Percentiles rank a stretch among this genome's conserved stretches.
Conservation (phyloP, 2,329 filamentous ascomycete species). For the Neonectria neomacrospora region DNA sequence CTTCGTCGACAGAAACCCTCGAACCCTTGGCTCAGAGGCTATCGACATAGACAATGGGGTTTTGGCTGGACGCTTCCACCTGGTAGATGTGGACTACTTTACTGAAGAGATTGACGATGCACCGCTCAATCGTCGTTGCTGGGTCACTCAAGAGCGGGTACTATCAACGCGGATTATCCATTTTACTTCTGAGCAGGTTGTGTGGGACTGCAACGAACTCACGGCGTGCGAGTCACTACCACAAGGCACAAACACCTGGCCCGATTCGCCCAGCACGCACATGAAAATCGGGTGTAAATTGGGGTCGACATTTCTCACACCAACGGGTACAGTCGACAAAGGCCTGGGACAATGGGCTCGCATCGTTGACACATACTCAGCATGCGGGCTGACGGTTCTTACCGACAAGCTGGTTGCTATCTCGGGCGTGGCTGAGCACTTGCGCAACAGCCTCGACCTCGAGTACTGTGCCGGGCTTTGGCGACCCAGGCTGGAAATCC, state of each 20-base stretch:
- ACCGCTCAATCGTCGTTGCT: conserved; percentile 17
- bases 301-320: neutral
- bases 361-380: conserved; percentile 26
- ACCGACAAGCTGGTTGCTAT: conserved; percentile 28
- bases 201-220: conserved; percentile 28
- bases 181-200: conserved; percentile 23
- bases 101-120: conserved; percentile 18
- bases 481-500: conserved; percentile 24
- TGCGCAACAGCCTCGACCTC: conserved; percentile 10
- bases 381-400: conserved; percentile 14
- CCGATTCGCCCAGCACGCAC: too few relatives aligned
- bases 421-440: conserved; percentile 19
- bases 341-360: conserved; percentile 23
- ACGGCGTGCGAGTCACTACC: conserved; percentile 8
- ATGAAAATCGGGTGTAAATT: conserved; percentile 19
- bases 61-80: conserved; percentile 6
- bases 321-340: neutral
- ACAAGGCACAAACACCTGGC: conserved; percentile 2
- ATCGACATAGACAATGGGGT: conserved; percentile 1
- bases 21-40: neutral
- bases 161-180: conserved; percentile 28
- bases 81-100: conserved; percentile 19
- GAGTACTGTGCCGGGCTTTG: conserved; percentile 29
- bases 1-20: conserved; percentile 5
- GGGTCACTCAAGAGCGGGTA: conserved; percentile 30